Evolutionary conservation across 1,139 yeast species (phyloP), one percentile per base, ranked within the genome.

Genomic region (Debaryomycetaceae sp.): DNA sequence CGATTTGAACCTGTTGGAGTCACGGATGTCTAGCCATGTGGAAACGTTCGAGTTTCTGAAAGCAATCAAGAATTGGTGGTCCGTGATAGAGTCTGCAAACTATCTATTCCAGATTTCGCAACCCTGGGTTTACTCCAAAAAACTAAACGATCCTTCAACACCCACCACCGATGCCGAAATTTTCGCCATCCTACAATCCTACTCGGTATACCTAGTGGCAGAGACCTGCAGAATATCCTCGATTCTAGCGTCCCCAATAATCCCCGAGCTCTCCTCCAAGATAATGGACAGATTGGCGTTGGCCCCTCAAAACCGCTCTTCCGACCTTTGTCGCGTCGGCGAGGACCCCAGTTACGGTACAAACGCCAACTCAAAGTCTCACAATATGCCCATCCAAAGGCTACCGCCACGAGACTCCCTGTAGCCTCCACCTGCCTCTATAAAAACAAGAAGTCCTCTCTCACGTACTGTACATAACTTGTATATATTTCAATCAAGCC

Each of bases 211-310:
- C 49, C 60, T 79, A 23, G 86, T 88, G 1, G 78, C 87, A 9
- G 98, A 93, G 55, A 75, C 83, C 0, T 74, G 83, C 13, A 75
- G 99, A 48, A 76, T 88, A 0, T 60, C 80, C 13, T 75, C 93
- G 0, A 80, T 93, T 9, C 59, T 87, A 36, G 71, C 87, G 24
- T 80, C 76, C 47, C 89, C 97, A 1, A 71, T 91, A 24, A 80
- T 87, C 40, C 98, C 98, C 0, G 65, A 68, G 2, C 68, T 88
- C 41, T 65, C 96, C 0, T 50, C 56, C 0, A 64, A 66, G 27
- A 66, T 89, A n/a, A 68, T 93, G 37, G 85, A 85, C 55, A 70
- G 90, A 45, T 62, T 93, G 38, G 78, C 71, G 6, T 90, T 88
- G 4, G 54, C 57, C 7, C 33, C 50, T 1, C 59, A 57, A 0